Percentiles rank a stretch among this genome's conserved stretches.
phyloP scores from a whole-genome alignment of 148 eudicot species.

The Rhododendron kiyosumense region DNA sequence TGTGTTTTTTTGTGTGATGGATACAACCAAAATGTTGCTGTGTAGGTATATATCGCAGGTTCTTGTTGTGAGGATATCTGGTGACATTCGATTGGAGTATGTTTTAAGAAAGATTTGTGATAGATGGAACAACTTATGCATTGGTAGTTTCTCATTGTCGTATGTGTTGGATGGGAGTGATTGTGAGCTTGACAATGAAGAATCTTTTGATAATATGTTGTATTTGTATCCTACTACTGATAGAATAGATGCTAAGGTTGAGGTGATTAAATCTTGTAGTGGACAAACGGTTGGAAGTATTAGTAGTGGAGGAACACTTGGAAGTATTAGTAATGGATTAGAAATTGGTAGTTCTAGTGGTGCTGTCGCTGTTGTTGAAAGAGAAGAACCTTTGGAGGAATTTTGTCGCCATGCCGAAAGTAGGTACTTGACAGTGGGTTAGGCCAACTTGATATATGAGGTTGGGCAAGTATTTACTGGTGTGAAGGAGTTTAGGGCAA shows the following conservation, averaged over 20 bases:
- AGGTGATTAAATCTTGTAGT: neutral
- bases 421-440: neutral
- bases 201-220: neutral
- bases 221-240: neutral
- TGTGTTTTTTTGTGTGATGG: too few species aligned
- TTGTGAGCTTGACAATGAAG: neutral
- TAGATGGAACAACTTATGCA: neutral
- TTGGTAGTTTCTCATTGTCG: neutral
- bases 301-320: neutral
- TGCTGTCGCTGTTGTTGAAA: neutral
- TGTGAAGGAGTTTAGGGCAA: neutral
- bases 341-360: neutral
- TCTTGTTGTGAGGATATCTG: neutral
- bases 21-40: too few species aligned
- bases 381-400: neutral
- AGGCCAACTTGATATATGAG: neutral
- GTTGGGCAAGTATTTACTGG: neutral
- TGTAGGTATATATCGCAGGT: too few species aligned
- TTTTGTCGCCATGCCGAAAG: neutral
- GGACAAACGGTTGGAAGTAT: too few species aligned
- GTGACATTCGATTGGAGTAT: neutral
- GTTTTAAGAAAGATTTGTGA: neutral
- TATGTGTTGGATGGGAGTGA: neutral
- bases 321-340: too few species aligned
- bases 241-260: neutral